phyloP scores from a whole-genome alignment of 2,329 filamentous ascomycete species.

The Apiospora pterosperma region DNA sequence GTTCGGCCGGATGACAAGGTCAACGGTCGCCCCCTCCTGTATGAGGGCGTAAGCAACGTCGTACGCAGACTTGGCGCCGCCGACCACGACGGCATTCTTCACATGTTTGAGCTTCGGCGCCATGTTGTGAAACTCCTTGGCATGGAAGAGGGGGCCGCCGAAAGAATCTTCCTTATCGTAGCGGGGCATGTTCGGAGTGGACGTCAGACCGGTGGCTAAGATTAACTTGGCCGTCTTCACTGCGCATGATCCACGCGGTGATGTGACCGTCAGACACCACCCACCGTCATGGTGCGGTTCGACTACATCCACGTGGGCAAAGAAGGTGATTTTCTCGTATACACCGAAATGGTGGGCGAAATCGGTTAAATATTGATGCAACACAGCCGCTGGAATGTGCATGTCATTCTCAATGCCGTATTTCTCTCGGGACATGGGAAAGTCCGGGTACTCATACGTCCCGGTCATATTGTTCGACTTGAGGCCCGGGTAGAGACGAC shows the following conservation, averaged over 20 bases:
- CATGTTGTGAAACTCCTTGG: constrained; percentile 48
- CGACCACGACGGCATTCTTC: constrained; percentile 20
- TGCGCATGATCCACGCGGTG: constrained; percentile 17
- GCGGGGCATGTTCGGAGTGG: constrained; percentile 49
- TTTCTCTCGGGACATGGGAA: constrained; percentile 20
- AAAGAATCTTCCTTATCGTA: constrained; percentile 47
- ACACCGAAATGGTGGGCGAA: constrained; percentile 51
- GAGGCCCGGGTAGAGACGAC: constrained; percentile 38
- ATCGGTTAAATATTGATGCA: constrained; percentile 52
- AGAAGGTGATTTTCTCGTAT: constrained; percentile 40
- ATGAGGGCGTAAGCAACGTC: no score
- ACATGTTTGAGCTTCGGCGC: no score
- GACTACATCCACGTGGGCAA: constrained; percentile 47
- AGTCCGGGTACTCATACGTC: constrained; percentile 35
- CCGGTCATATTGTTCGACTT: constrained; percentile 40
- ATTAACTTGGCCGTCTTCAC: constrained; percentile 53
- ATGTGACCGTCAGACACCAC: no score
- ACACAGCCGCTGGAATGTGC: constrained; percentile 53
- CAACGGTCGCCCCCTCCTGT: no score
- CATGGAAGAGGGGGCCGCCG: constrained; percentile 49
- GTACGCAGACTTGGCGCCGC: constrained; percentile 34
- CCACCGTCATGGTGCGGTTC: no score
- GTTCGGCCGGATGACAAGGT: no score
- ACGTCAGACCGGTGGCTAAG: constrained; percentile 57
- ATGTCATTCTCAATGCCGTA: no score